Evolutionary conservation across 805 yeast species (phyloP).

Genomic region (Wickerhamomyces alni): DNA sequence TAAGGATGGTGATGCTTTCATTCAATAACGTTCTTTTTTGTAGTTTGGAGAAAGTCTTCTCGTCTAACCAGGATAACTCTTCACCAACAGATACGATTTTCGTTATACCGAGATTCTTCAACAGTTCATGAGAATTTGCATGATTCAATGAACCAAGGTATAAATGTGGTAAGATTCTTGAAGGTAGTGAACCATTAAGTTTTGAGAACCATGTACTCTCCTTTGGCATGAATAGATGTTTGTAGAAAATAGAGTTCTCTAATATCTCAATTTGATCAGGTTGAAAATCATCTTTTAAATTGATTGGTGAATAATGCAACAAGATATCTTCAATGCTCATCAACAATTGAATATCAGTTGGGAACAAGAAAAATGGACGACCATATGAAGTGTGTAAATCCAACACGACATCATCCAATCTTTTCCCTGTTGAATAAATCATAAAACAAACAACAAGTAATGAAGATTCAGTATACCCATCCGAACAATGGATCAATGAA

Average conservation of each 20-base stretch:
- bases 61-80: constrained; percentile 53
- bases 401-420: constrained; percentile 59
- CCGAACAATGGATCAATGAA: constrained; percentile 68
- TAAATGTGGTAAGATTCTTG: constrained; percentile 74
- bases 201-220: constrained; percentile 24
- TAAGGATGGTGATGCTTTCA: constrained; percentile 14
- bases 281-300: constrained; percentile 5
- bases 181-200: constrained; percentile 68
- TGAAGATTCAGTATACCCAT: constrained; percentile 90
- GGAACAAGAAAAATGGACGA: constrained; percentile 81
- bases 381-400: constrained; percentile 56
- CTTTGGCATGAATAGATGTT: constrained; percentile 25
- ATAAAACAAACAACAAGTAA: constrained; percentile 65
- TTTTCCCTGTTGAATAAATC: constrained; percentile 58
- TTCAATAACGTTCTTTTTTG: constrained; percentile 12
- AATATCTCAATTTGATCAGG: constrained; percentile 10
- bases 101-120: constrained; percentile 60
- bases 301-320: constrained; percentile 50
- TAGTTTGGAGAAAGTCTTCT: constrained; percentile 5
- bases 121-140: constrained; percentile 64
- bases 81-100: constrained; percentile 88
- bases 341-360: constrained; percentile 63
- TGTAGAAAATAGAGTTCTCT: constrained; percentile 27
- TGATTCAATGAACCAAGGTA: constrained; percentile 82
- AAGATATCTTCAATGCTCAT: constrained; percentile 59